phyloP scores from a whole-genome alignment of 768 basidiomycete species.

The Tephrocybe sp. region DNA sequence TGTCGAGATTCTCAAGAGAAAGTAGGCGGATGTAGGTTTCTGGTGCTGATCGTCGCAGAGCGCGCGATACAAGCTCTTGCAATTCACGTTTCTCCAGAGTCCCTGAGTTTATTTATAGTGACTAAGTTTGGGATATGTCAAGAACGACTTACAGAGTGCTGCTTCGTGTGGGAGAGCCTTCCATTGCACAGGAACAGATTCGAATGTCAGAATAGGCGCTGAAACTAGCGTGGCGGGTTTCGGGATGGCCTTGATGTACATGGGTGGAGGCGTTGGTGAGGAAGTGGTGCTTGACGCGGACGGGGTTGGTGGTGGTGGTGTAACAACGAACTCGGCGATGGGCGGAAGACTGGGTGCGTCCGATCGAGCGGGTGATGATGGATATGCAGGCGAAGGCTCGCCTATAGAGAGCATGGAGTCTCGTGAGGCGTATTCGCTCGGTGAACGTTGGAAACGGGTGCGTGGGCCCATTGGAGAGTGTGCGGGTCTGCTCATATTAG shows the following conservation, averaged over 20 bases:
- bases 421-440: conserved; percentile 11
- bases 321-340: conserved; percentile 12
- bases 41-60: conserved; percentile 66
- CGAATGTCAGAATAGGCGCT: conserved; percentile 57
- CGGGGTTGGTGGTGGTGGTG: conserved; percentile 5
- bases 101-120: conserved; percentile 31
- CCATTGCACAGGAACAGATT: conserved; percentile 56
- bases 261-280: conserved; percentile 6
- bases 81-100: conserved; percentile 62
- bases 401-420: conserved; percentile 16
- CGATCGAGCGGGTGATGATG: conserved; percentile 12
- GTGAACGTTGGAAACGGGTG: conserved; percentile 14
- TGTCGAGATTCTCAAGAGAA: conserved; percentile 60
- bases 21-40: conserved; percentile 74
- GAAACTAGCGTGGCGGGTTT: conserved; percentile 39
- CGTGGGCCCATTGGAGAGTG: conserved; percentile 23
- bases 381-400: conserved; percentile 17
- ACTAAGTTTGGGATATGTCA: neutral
- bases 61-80: conserved; percentile 70
- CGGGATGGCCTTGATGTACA: conserved; percentile 14
- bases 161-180: conserved; percentile 71
- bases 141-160: conserved; percentile 48
- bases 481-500: conserved; percentile 13
- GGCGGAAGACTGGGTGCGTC: conserved; percentile 13
- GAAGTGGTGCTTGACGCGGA: neutral